phyloP scores from a whole-genome alignment of 371 early-diverging fungal species.

The Mortierella polycephala region DNA sequence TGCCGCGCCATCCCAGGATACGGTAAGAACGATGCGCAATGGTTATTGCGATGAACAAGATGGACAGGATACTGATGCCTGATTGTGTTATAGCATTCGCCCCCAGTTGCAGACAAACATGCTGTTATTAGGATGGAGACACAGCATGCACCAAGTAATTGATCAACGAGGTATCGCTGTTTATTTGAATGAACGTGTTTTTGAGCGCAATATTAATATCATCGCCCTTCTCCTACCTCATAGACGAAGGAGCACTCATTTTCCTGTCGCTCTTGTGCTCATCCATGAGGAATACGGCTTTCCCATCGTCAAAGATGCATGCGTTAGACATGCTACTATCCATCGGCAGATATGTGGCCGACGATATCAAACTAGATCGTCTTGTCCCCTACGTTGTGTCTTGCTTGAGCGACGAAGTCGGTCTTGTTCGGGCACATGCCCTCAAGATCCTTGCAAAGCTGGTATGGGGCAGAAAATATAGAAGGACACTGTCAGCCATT shows the following conservation, averaged over 20 bases:
- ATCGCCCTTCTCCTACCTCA: neutral
- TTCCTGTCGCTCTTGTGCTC: conserved; percentile 75
- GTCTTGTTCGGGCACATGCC: conserved; percentile 79
- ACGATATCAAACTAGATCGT: conserved; percentile 83
- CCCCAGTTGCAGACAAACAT: conserved; percentile 17
- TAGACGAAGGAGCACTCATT: conserved; percentile 73
- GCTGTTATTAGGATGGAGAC: conserved; percentile 10
- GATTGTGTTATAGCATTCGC: conserved; percentile 10
- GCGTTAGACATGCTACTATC: conserved; percentile 83
- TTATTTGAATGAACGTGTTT: neutral
- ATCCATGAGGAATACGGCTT: conserved; percentile 75
- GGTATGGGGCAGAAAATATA: conserved; percentile 55
- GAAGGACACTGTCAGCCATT: neutral
- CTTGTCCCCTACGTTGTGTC: conserved; percentile 85
- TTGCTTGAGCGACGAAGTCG: conserved; percentile 74
- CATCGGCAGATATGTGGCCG: conserved; percentile 72
- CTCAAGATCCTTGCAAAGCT: conserved; percentile 81
- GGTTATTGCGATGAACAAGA: neutral
- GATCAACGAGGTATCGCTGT: too few species aligned
- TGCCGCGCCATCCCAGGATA: conserved; percentile 5
- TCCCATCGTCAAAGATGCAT: conserved; percentile 77
- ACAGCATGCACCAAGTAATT: conserved; percentile 43
- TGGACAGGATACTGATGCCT: neutral
- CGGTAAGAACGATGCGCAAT: conserved; percentile 4
- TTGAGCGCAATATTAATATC: neutral